phyloP scores from a whole-genome alignment of 2,329 filamentous ascomycete genomes.

The Phaeosphaeriaceae sp. region DNA sequence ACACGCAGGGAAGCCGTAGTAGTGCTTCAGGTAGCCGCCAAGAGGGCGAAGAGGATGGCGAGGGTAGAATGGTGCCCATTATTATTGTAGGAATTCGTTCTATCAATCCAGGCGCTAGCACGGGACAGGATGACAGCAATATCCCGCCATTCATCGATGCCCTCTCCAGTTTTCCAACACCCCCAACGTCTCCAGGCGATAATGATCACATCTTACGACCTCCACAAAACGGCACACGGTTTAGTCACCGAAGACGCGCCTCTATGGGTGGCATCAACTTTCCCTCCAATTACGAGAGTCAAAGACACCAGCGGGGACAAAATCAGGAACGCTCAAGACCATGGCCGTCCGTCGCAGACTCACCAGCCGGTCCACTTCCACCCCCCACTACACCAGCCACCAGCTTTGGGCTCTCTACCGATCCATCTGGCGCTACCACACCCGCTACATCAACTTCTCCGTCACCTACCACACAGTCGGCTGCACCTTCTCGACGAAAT shows the following conservation, averaged over 20 bases:
- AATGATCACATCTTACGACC: slow-evolving; percentile 60
- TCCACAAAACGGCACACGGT: slow-evolving; percentile 61
- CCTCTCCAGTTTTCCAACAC: slow-evolving; percentile 56
- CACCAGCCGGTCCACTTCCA: slow-evolving; percentile 64
- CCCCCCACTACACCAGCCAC: slow-evolving; percentile 67
- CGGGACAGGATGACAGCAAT: slow-evolving; percentile 50
- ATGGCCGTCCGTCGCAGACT: slow-evolving; percentile 59
- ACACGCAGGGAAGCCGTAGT: slow-evolving; percentile 32
- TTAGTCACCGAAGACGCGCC: slow-evolving; percentile 60
- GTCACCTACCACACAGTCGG: slow-evolving; percentile 44
- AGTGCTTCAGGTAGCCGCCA: slow-evolving; percentile 25
- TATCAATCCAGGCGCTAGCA: slow-evolving; percentile 61
- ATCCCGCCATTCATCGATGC: slow-evolving; percentile 59
- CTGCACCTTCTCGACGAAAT: slow-evolving; percentile 46
- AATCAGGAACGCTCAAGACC: slow-evolving; percentile 50
- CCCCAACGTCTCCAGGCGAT: slow-evolving; percentile 55
- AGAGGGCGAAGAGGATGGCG: slow-evolving; percentile 49
- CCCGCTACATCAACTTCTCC: slow-evolving; percentile 42
- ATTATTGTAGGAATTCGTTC: slow-evolving; percentile 74
- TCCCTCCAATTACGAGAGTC: slow-evolving; percentile 58
- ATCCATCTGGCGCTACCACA: slow-evolving; percentile 59
- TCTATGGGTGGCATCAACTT: slow-evolving; percentile 62
- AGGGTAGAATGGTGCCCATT: slow-evolving; percentile 68
- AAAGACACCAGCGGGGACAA: slow-evolving; percentile 57
- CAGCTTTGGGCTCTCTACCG: slow-evolving; percentile 62